These are phyloP conservation scores for Pelagophyceae sp. DNA, from an alignment of 352 stramenopile genomes.

Conservation along the genomic window DNA sequence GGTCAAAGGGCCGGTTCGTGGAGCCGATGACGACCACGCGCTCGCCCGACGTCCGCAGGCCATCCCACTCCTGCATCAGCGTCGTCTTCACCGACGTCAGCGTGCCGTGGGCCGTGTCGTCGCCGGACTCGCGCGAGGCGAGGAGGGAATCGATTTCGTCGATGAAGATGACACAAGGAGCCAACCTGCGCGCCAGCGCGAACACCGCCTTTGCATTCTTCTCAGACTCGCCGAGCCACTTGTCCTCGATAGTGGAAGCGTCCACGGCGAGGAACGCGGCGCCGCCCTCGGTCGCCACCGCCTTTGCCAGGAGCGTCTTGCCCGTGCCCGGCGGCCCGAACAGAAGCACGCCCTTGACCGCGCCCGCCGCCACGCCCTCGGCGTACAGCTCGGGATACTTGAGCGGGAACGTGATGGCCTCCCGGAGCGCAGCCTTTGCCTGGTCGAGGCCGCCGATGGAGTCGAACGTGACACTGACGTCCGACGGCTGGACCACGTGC, in stretches of 20 bases:
- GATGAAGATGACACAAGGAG: conserved; percentile 74
- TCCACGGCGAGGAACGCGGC: conserved; percentile 73
- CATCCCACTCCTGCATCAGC: conserved; percentile 70
- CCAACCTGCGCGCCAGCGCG: conserved; percentile 63
- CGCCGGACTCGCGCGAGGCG: conserved; percentile 58
- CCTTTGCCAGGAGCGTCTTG: conserved; percentile 78
- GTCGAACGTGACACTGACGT: conserved; percentile 77
- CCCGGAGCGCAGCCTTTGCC: conserved; percentile 71
- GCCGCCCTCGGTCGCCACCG: conserved; percentile 72
- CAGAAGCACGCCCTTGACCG: conserved; percentile 74
- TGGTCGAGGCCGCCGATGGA: conserved; percentile 69
- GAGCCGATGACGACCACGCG: conserved; percentile 74
- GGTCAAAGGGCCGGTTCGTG: conserved; percentile 75
- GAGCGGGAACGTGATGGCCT: conserved; percentile 72
- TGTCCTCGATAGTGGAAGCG: conserved; percentile 74
- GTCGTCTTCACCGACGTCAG: conserved; percentile 75
- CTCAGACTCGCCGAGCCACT: conserved; percentile 71
- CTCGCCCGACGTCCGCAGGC: conserved; percentile 54
- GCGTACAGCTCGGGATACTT: conserved; percentile 70
- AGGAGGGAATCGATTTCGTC: conserved; percentile 69
- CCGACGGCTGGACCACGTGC: conserved; percentile 58
- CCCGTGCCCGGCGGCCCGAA: conserved; percentile 51
- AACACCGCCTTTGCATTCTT: conserved; percentile 81
- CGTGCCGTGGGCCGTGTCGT: conserved; percentile 70
- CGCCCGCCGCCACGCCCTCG: conserved; percentile 67